These are phyloP conservation scores for Barnettozyma pratensis DNA, from an alignment of 805 yeast species.

Conservation along the genomic window DNA sequence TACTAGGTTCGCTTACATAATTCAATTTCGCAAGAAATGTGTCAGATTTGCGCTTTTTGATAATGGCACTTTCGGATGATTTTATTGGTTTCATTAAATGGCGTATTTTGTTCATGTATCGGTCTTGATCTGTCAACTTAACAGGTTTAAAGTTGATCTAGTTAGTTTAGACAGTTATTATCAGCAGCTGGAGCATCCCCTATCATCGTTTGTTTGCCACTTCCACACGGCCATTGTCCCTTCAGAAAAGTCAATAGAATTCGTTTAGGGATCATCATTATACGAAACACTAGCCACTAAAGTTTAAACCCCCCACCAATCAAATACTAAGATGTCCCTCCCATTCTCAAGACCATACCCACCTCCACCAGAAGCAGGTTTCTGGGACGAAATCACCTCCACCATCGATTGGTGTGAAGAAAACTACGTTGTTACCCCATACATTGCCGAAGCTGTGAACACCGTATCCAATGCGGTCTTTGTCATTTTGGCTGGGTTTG, in stretches of 20 bases:
- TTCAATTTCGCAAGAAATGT: background rate
- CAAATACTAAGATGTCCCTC: conserved; percentile 13
- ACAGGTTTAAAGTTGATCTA: no score
- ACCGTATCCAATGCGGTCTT: conserved; percentile 70
- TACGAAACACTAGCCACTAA: no score
- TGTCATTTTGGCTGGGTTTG: conserved; percentile 52
- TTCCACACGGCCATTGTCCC: no score
- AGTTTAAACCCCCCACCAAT: no score
- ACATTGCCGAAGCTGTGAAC: conserved; percentile 87
- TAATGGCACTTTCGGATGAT: background rate
- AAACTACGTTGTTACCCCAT: conserved; percentile 81
- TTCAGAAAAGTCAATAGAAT: no score
- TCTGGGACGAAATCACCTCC: conserved; percentile 82
- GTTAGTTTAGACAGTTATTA: no score
- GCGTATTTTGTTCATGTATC: no score
- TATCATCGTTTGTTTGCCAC: no score
- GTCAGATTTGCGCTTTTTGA: background rate
- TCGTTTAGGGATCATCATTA: no score
- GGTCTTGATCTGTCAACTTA: no score
- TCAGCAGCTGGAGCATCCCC: no score
- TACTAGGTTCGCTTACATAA: background rate
- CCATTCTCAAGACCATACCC: conserved; percentile 55
- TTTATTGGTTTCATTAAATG: no score
- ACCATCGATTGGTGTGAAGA: conserved; percentile 99
- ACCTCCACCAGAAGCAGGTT: conserved; percentile 48